Evolutionary conservation across 768 basidiomycete genomes (phyloP).

Genomic region (Fistulinella prunicolor): DNA sequence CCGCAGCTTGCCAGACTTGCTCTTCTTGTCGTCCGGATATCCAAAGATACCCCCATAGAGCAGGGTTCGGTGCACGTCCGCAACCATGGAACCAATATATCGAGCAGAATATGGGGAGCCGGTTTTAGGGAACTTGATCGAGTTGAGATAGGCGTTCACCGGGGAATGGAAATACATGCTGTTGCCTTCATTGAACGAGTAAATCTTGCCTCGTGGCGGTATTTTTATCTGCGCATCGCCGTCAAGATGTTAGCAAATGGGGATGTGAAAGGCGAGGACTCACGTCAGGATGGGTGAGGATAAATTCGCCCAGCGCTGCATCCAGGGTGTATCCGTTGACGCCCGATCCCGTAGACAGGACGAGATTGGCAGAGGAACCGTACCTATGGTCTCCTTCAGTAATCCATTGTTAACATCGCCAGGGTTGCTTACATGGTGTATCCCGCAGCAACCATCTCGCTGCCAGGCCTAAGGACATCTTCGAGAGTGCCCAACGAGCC

Average conservation of each 20-base stretch:
- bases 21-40: constrained; percentile 98
- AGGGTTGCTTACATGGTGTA: constrained; percentile 81
- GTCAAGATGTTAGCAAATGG: constrained; percentile 2
- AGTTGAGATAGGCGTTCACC: constrained; percentile 77
- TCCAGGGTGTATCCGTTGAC: constrained; percentile 99
- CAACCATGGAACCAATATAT: constrained; percentile 99
- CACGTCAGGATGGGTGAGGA: constrained; percentile 95
- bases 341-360: constrained; percentile 90
- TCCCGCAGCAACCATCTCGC: constrained; percentile 96
- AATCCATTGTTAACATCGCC: not conserved
- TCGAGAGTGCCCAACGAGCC: constrained; percentile 76
- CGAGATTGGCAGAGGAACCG: constrained; percentile 95
- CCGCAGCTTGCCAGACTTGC: constrained; percentile 91
- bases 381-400: constrained; percentile 46
- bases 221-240: constrained; percentile 69
- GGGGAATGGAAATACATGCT: constrained; percentile 89
- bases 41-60: constrained; percentile 99
- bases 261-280: constrained; percentile 22
- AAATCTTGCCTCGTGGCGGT: constrained; percentile 94
- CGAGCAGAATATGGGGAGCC: constrained; percentile 85
- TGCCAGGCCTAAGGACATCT: constrained; percentile 92
- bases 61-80: constrained; percentile 94
- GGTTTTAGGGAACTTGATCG: constrained; percentile 83
- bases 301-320: constrained; percentile 93
- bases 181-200: constrained; percentile 99